Base-by-base conservation (phyloP, 139 green algal species). In the Astrephomene gubernaculifera region DNA sequence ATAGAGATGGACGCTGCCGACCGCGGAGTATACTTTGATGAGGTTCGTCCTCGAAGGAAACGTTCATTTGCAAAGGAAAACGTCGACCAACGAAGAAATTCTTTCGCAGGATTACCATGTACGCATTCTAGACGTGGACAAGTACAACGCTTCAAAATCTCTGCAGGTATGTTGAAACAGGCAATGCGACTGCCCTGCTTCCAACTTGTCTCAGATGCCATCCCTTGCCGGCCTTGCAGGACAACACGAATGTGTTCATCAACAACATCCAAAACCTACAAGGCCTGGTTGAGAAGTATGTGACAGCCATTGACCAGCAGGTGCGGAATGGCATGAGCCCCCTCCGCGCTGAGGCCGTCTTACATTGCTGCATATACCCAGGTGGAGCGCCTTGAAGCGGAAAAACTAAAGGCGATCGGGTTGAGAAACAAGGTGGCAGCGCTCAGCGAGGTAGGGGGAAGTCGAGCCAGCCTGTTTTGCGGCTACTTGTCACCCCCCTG, bases 331-430 rank as follows among this genome's bases (percentile, higher is more conserved):
- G 45, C 65, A 72, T 72, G 65, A n/a, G n/a, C n/a, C n/a, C 60
- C 8, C 27, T 38, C n/a, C n/a, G 3, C 27, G 71, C 44, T 31
- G 38, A 31, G 17, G 31, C 24, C 38, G 33, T 31, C 4, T 57
- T 9, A 25, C 9, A 71, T 29, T 41, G 29, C 10, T 43, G 38
- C 68, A 35, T 36, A 12, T 38, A 38, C 69, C 24, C 86, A 94
- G 91, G 92, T 92, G 35, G 91, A 93, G 4, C 82, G 80, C 22
- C 92, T 96, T 22, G 93, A 95, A 41, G 79, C 85, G 1, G 91
- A 96, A 83, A 96, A 96, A 83, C 88, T 96, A 2, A 88, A 86
- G 35, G 93, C 93, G 10, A 91, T 96, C 24, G 91, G 93, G 4
- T 31, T 94, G 29, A 75, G 93, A 4, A 96, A 96, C 82, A 85